Percentiles rank a stretch among this genome's conserved stretches.
Conservation (phyloP, 148 eudicot genomes). For the Heliosperma pusillum region DNA sequence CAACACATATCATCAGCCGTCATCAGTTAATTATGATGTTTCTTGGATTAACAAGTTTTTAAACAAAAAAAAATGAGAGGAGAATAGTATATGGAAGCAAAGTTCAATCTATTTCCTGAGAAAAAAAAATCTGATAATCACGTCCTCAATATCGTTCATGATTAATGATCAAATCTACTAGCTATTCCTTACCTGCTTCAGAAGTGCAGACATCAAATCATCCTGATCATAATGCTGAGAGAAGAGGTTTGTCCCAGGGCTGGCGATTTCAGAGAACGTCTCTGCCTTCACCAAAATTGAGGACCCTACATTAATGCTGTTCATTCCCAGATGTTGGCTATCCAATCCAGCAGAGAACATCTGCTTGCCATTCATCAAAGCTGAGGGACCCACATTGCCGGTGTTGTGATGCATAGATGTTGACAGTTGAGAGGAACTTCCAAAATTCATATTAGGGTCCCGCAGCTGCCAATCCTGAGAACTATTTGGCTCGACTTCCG, state of each 20-base stretch:
- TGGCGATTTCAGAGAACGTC: conserved; percentile 38
- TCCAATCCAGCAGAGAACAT: conserved; percentile 37
- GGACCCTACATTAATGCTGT: conserved; percentile 11
- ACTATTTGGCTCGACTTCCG: conserved; percentile 45
- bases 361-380: conserved; percentile 46
- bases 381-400: conserved; percentile 48
- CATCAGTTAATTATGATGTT: no score
- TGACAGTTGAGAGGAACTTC: conserved; percentile 32
- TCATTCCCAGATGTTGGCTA: conserved; percentile 33
- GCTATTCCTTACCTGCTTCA: conserved; percentile 62
- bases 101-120: no score
- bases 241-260: conserved; percentile 38
- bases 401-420: conserved; percentile 36
- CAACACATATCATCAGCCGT: no score
- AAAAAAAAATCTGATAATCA: no score
- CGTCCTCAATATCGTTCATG: no score
- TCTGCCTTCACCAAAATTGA: conserved; percentile 47
- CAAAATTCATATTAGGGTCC: conserved; percentile 38
- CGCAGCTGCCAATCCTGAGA: conserved; percentile 59
- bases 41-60: no score
- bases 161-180: conserved; percentile 16
- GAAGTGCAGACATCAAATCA: conserved; percentile 69
- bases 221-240: conserved; percentile 61
- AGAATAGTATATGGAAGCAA: no score
- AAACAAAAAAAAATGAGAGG: no score